These are phyloP conservation scores for Mediolabrus comicus DNA, from an alignment of 108 stramenopile species.

Conservation along the genomic window DNA sequence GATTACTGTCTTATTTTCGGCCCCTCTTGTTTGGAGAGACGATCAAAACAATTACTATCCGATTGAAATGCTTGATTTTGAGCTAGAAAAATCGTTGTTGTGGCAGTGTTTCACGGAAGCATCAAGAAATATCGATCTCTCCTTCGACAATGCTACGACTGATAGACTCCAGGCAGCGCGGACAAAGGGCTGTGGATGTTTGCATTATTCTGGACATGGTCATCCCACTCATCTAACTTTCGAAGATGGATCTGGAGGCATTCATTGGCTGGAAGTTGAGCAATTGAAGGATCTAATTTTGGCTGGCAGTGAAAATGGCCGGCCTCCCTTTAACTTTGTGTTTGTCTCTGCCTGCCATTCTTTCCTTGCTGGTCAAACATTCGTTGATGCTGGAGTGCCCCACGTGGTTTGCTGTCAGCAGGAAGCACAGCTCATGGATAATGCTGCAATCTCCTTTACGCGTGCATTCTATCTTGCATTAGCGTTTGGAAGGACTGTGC, in stretches of 20 bases:
- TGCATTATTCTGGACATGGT: constrained; percentile 89
- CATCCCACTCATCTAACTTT: constrained; percentile 68
- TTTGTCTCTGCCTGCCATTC: constrained; percentile 93
- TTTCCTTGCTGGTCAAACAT: constrained; percentile 81
- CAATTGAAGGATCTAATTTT: constrained; percentile 60
- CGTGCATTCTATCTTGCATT: constrained; percentile 81
- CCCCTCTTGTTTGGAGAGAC: constrained; percentile 76
- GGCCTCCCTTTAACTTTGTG: constrained; percentile 84
- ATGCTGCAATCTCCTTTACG: constrained; percentile 83
- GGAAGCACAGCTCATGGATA: constrained; percentile 82
- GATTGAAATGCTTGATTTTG: constrained; percentile 76
- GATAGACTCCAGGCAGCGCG: constrained; percentile 63
- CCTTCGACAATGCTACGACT: constrained; percentile 78
- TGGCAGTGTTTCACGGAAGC: constrained; percentile 84
- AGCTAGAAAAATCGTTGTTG: constrained; percentile 72
- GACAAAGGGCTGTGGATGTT: constrained; percentile 63
- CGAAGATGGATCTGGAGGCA: constrained; percentile 82
- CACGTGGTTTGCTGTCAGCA: constrained; percentile 93
- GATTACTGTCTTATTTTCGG: constrained; percentile 81
- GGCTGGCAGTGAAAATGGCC: constrained; percentile 28
- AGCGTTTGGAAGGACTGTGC: constrained; percentile 77
- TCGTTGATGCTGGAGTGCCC: constrained; percentile 88
- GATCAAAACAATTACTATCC: constrained; percentile 52
- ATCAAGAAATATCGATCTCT: constrained; percentile 68
- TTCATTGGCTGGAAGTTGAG: constrained; percentile 69